These are phyloP conservation scores for Phytophthora pisi DNA, from an alignment of 352 stramenopile species.

Conservation along the genomic window DNA sequence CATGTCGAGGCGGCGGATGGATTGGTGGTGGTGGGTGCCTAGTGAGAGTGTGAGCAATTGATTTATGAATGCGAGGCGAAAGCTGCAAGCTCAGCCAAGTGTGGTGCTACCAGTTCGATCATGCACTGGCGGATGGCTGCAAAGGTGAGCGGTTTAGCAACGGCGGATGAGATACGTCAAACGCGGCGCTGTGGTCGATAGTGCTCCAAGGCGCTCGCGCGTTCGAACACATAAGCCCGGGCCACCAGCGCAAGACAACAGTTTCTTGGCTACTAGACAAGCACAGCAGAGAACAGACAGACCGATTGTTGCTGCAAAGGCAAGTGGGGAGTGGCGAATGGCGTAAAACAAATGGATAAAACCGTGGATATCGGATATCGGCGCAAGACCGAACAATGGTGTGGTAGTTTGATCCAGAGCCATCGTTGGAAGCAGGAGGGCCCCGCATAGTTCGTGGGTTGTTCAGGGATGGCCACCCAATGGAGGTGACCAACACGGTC, in stretches of 20 bases:
- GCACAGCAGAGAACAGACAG: constrained; percentile 10
- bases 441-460: background rate
- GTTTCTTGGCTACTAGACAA: constrained; percentile 4
- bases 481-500: too few species aligned
- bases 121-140: constrained; percentile 9
- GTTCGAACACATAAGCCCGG: constrained; percentile 18
- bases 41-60: constrained; percentile 15
- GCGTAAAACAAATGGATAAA: background rate
- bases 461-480: background rate
- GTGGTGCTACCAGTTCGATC: constrained; percentile 1
- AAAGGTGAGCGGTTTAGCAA: constrained; percentile 15
- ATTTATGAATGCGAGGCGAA: constrained; percentile 6
- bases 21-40: constrained; percentile 2
- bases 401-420: background rate
- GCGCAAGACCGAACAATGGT: background rate
- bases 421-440: too few species aligned
- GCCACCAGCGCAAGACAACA: constrained; percentile 4
- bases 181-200: constrained; percentile 3
- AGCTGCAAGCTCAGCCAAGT: too few species aligned
- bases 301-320: constrained; percentile 14
- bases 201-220: constrained; percentile 1
- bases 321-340: background rate
- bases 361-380: background rate
- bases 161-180: constrained; percentile 19
- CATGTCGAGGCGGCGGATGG: constrained; percentile 19